These are phyloP conservation scores for Boletus rufocinnamomeus DNA, from an alignment of 768 basidiomycete genomes.

Conservation along the genomic window DNA sequence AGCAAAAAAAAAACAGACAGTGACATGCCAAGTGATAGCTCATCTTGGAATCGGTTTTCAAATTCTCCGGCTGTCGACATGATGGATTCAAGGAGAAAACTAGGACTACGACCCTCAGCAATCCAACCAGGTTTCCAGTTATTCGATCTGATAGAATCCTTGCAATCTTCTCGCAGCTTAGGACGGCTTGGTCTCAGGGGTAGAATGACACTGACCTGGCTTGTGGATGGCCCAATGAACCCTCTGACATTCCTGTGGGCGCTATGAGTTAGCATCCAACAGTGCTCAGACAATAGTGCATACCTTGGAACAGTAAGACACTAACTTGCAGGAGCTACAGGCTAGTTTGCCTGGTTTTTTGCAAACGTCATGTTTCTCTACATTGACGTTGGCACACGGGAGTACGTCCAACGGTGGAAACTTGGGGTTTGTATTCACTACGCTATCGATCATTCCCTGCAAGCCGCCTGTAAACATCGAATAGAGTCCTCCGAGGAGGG, in stretches of 20 bases:
- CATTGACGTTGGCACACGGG: constrained; percentile 40
- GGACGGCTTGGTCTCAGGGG: background rate
- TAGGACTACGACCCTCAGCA: constrained; percentile 22
- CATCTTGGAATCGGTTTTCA: constrained; percentile 21
- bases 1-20: constrained; percentile 17
- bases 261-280: background rate
- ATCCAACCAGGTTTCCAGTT: constrained; percentile 28
- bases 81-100: constrained; percentile 14
- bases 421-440: constrained; percentile 16
- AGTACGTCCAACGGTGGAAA: constrained; percentile 30
- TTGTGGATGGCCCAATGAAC: constrained; percentile 45
- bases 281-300: background rate
- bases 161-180: constrained; percentile 23
- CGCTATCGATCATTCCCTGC: constrained; percentile 12
- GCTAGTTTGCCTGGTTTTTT: constrained; percentile 32
- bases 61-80: constrained; percentile 15
- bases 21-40: constrained; percentile 29
- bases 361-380: constrained; percentile 27
- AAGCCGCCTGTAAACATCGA: constrained; percentile 15
- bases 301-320: constrained; percentile 47
- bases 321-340: constrained; percentile 38
- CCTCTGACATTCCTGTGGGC: constrained; percentile 41
- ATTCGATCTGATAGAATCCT: constrained; percentile 21
- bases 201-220: constrained; percentile 25
- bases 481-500: constrained; percentile 10